A percentile compares a stretch with the other conserved stretches of the same genome.
phyloP scores from a whole-genome alignment of 2,329 filamentous ascomycete species.

The Bipolaris sorokiniana region DNA sequence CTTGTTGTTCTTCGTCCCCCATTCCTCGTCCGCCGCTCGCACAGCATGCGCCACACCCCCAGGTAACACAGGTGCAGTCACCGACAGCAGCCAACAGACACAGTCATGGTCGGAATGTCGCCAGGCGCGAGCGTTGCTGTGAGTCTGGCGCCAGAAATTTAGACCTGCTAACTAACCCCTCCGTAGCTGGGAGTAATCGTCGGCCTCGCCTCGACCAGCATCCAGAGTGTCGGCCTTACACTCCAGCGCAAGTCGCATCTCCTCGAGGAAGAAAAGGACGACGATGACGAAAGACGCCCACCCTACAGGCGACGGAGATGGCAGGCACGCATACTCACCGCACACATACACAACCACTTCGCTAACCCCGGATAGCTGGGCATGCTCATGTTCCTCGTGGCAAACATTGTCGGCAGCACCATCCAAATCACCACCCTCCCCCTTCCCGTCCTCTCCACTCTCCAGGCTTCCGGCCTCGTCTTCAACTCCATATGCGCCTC shows the following conservation, averaged over 20 bases:
- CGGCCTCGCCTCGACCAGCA: slow-evolving; percentile 88
- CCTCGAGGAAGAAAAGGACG: slow-evolving; percentile 90
- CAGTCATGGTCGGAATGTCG: slow-evolving; percentile 51
- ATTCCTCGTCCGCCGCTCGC: slow-evolving; percentile 7
- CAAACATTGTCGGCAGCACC: slow-evolving; percentile 91
- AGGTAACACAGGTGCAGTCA: slow-evolving; percentile 39
- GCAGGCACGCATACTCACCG: slow-evolving; percentile 65
- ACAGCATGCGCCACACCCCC: slow-evolving; percentile 37
- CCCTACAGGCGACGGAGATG: slow-evolving; percentile 90
- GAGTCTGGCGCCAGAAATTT: slow-evolving; percentile 20
- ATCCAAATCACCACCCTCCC: slow-evolving; percentile 97
- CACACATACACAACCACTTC: neutral
- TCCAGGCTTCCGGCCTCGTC: slow-evolving; percentile 89
- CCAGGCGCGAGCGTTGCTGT: slow-evolving; percentile 52
- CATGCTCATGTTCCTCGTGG: slow-evolving; percentile 95
- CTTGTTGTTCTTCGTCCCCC: neutral
- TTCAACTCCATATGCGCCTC: slow-evolving; percentile 99
- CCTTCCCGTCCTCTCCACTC: slow-evolving; percentile 88
- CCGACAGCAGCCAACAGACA: slow-evolving; percentile 19
- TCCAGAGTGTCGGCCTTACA: slow-evolving; percentile 93
- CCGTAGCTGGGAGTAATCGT: slow-evolving; percentile 86
- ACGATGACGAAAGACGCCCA: slow-evolving; percentile 78
- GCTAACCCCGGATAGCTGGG: slow-evolving; percentile 62
- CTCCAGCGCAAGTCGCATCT: slow-evolving; percentile 98
- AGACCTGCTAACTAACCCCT: slow-evolving; percentile 3